Evolutionary conservation across 2,329 filamentous ascomycete genomes (phyloP).

Genomic region (Verticillium isaacii): DNA sequence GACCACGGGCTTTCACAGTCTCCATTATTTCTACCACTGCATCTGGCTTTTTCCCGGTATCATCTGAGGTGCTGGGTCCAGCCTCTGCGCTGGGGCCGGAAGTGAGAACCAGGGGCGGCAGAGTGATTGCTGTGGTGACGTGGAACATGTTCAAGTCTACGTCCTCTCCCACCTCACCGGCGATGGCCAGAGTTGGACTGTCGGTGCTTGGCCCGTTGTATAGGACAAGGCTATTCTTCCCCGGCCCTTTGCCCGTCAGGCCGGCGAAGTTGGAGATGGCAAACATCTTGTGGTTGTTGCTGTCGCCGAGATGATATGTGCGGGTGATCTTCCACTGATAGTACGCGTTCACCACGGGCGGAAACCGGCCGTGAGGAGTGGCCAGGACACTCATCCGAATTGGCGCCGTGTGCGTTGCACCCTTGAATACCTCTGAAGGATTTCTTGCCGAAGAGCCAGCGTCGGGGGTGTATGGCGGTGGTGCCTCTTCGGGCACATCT

Average conservation of each 20-base stretch:
- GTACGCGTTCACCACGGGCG: neutral
- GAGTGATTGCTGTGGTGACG: neutral
- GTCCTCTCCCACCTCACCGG: neutral
- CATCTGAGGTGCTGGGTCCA: neutral
- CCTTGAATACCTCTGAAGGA: neutral
- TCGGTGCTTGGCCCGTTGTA: conserved; percentile 1
- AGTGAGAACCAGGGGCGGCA: neutral
- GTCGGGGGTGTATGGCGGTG: neutral
- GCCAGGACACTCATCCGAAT: neutral
- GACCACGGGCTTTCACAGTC: neutral
- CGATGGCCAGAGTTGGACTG: neutral
- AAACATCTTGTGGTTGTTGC: neutral
- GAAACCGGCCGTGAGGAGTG: neutral
- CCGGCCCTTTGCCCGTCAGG: neutral
- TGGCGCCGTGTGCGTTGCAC: neutral
- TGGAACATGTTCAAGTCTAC: neutral
- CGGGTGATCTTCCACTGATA: neutral
- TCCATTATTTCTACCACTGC: conserved; percentile 1
- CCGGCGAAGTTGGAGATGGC: neutral
- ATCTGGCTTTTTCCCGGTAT: neutral
- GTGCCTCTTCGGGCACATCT: too few species aligned
- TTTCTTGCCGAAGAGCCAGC: neutral
- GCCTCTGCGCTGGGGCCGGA: neutral
- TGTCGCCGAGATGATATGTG: conserved; percentile 1
- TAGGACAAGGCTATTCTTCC: neutral